phyloP scores from a whole-genome alignment of 495 filamentous ascomycete species.

The Beverwykella pulmonaria region DNA sequence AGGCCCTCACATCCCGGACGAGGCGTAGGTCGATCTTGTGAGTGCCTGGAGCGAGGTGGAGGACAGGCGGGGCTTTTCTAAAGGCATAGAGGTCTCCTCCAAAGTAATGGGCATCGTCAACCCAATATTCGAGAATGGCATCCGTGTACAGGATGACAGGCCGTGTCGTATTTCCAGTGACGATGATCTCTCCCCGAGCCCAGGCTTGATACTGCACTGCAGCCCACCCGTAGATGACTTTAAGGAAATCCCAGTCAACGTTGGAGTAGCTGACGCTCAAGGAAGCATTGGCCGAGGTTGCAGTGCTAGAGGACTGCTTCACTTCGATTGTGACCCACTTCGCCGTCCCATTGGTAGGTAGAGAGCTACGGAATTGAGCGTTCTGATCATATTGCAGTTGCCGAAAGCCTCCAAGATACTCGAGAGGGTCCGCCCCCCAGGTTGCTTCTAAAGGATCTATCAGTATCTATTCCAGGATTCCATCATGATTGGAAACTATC shows the following conservation, averaged over 20 bases:
- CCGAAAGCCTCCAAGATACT: slow-evolving; percentile 56
- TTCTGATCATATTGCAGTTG: slow-evolving; percentile 47
- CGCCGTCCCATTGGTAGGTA: slow-evolving; percentile 54
- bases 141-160: slow-evolving; percentile 51
- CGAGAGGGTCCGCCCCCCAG: slow-evolving; percentile 64
- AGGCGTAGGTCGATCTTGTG: slow-evolving; percentile 58
- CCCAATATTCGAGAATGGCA: slow-evolving; percentile 55
- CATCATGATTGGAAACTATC: slow-evolving; percentile 12
- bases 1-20: slow-evolving; percentile 57
- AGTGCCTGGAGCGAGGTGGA: slow-evolving; percentile 53
- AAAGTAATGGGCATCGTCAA: slow-evolving; percentile 56
- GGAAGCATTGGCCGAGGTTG: slow-evolving; percentile 38
- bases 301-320: slow-evolving; percentile 29
- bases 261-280: slow-evolving; percentile 53
- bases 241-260: slow-evolving; percentile 56
- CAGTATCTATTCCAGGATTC: slow-evolving; percentile 2
- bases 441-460: slow-evolving; percentile 52
- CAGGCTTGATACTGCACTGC: slow-evolving; percentile 63
- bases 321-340: slow-evolving; percentile 49
- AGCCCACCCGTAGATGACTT: slow-evolving; percentile 63
- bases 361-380: slow-evolving; percentile 52
- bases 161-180: slow-evolving; percentile 37
- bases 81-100: slow-evolving; percentile 62
- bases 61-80: slow-evolving; percentile 53
- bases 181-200: slow-evolving; percentile 54